phyloP scores from a whole-genome alignment of 2,329 filamentous ascomycete genomes.

The Nemania abortiva region DNA sequence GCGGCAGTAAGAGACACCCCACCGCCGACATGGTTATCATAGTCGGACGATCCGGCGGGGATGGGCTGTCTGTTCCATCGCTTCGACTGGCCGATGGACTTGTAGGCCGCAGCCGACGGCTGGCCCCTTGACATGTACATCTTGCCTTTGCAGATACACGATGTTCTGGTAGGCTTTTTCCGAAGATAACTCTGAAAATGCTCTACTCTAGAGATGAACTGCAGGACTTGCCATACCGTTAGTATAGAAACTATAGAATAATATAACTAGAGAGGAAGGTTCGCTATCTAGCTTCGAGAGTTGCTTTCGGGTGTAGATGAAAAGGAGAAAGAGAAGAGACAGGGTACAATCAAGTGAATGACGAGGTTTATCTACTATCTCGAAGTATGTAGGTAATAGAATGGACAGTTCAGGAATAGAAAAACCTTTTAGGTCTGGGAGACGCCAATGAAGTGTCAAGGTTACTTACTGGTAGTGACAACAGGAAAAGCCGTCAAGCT shows the following conservation, averaged over 20 bases:
- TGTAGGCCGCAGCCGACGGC: not conserved
- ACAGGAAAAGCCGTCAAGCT: not conserved
- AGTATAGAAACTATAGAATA: not conserved
- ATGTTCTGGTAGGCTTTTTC: not conserved
- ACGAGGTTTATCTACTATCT: not conserved
- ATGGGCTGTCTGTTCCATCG: constrained; percentile 28
- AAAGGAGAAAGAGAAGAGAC: not conserved
- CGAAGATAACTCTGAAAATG: not conserved
- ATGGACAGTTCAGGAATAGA: not conserved
- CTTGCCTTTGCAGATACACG: not conserved
- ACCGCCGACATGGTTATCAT: constrained; percentile 27
- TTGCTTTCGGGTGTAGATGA: not conserved
- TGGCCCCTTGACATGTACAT: not conserved
- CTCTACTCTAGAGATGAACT: not conserved
- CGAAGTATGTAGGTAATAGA: not conserved
- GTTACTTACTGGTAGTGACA: not conserved
- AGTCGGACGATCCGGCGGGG: constrained; percentile 25
- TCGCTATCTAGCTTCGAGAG: not conserved
- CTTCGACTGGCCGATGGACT: not conserved
- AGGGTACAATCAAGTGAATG: not conserved
- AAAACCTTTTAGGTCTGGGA: not conserved
- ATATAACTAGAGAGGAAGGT: not conserved
- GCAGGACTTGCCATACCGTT: not conserved
- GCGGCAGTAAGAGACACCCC: constrained; percentile 29
- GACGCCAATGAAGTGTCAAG: not conserved